Evolutionary conservation across 306 rosid genomes (phyloP), one percentile per base, ranked within the genome.

Genomic region (Psophocarpus tetragonolobus): DNA sequence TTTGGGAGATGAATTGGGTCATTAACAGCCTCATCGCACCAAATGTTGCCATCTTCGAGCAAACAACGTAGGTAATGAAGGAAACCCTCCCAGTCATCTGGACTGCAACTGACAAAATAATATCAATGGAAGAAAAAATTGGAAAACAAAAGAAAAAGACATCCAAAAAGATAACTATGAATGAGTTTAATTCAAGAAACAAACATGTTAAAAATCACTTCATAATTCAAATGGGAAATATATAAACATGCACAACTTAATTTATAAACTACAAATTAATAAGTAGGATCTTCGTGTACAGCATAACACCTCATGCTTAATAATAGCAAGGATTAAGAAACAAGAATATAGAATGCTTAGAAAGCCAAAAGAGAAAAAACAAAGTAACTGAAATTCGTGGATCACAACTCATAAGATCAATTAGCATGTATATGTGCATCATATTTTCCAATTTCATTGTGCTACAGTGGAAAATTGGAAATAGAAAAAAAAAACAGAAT

Each of bases 1-100:
- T 80, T 92, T 11, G 87, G 84, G 71, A 87, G 92, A 72, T 87
- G 88, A 73, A 90, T 84, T 78, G 90, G 87, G 80, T 93, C 89
- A 64, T 77, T 71, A 77, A 51, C 60, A 42, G 84, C 80, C 80
- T 66, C 85, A 63, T 81, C 75, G 64, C 77, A 76, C 98, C 98
- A 96, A 84, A 77, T 84, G 83, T 88, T 89, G 76, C 84, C 93
- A 81, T 96, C 98, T 88, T 96, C 98, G 82, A 96, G 85, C 90
- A 96, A 88, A 84, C 98, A 93, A 83, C 88, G 92, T 71, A 96
- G 89, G 84, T 96, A 96, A 83, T 96, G 91, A 86, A 91, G 91
- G 88, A 93, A 91, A 84, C 91, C 82, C 83, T 91, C 90, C 99
- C 99, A 96, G 80, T 96, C 99, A 84, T 96, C 98, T 81, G 97